Conservation (phyloP, 2,329 filamentous ascomycete species). For the Colletotrichum sp. region DNA sequence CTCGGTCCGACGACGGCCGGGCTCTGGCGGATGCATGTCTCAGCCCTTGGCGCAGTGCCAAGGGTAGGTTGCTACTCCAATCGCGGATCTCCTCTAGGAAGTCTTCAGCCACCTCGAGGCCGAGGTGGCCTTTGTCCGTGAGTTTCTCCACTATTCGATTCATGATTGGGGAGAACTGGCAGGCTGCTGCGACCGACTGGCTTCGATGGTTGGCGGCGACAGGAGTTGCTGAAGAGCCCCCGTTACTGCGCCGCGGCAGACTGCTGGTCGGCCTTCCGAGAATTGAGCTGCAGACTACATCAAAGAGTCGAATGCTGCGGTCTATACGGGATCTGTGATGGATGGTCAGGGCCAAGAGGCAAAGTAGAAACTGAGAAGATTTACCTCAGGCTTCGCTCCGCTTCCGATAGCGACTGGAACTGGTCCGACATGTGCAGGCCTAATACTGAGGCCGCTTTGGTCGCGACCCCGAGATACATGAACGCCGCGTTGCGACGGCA, state of each 20-base stretch:
- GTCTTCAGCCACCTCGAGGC: slow-evolving; percentile 38
- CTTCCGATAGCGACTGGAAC: slow-evolving; percentile 26
- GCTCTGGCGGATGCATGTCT: slow-evolving; percentile 18
- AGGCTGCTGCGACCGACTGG: slow-evolving; percentile 40
- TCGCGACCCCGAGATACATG: slow-evolving; percentile 67
- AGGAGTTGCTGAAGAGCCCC: slow-evolving; percentile 24
- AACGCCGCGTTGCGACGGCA: slow-evolving; percentile 66
- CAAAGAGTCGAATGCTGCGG: slow-evolving; percentile 42
- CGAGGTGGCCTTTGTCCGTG: slow-evolving; percentile 42
- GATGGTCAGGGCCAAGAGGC: fast-evolving
- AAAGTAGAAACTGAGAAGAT: no score
- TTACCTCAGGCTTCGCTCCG: slow-evolving; percentile 6
- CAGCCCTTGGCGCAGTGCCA: slow-evolving; percentile 29
- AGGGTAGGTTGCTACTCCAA: slow-evolving; percentile 51
- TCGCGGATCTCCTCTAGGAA: slow-evolving; percentile 45
- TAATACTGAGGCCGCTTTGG: slow-evolving; percentile 60
- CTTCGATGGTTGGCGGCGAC: slow-evolving; percentile 23
- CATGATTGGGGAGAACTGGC: slow-evolving; percentile 46
- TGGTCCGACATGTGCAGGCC: slow-evolving; percentile 53
- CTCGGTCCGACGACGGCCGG: not conserved
- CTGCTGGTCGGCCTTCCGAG: slow-evolving; percentile 41
- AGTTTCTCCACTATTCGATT: slow-evolving; percentile 47
- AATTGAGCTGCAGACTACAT: slow-evolving; percentile 42
- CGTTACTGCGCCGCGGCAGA: slow-evolving; percentile 29
- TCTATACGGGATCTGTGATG: slow-evolving; percentile 29